Base-by-base conservation (phyloP, 306 rosid genomes). In the Cicer judaicum region DNA sequence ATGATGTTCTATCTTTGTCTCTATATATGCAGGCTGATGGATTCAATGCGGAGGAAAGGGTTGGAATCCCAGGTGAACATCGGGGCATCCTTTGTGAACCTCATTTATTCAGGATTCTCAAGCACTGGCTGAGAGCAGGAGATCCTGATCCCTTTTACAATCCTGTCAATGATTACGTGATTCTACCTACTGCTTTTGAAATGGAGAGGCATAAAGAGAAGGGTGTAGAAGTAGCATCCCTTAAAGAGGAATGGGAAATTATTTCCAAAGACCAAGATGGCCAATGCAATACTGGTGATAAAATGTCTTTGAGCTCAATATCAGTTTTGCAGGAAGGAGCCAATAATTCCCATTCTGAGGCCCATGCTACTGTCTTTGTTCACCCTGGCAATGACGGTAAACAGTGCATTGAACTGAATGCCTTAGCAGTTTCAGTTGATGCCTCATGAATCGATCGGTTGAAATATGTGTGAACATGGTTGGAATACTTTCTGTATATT, bases 181-280 rank as follows among this genome's bases (percentile, higher is more conserved):
- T 92, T 81, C 80, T 92, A 65, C 99, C 97, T 2, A 90, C 95
- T 52, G 88, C 85, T 4, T 92, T 92, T 34, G 97, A 94, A 76
- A 68, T 90, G 65, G 96, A 90, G 76, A 85, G 69, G 46, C 85
- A 81, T 67, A 60, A 24, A 55, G 93, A 92, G 73, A 85, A 81
- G 34, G 93, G 91, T 65, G 5, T 88, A 6, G 85, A 92, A 78
- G 91, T 92, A 74, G 76, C 95, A 10, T 85, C 99, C 19, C 86
- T 92, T 54, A 91, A 86, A 87, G 99, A 92, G 79, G 99, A 94
- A 60, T 94, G 99, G 99, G 99, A 90, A 80, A 85, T 94, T 66
- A 89, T 94, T 82, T 73, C 93, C 52, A 76, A 71, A 4, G 78
- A 85, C 64, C 81, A 80, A 70, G 88, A 80, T 63, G 64, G 64